Evolutionary conservation across 2,329 filamentous ascomycete genomes (phyloP).

Genomic region (Apiospora arundinis): DNA sequence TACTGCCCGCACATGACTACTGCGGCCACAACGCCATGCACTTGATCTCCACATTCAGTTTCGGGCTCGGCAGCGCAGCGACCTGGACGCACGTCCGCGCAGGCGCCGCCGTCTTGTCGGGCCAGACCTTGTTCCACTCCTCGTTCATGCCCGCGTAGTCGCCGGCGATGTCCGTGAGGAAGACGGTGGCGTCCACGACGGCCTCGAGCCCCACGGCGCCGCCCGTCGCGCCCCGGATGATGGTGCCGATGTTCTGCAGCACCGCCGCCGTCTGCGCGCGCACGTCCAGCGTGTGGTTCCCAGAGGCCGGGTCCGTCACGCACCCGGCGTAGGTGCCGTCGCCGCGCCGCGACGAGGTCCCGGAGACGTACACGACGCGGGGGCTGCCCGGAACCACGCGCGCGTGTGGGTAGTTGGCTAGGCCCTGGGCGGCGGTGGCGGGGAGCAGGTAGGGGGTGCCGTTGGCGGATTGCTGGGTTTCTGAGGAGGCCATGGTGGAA

Average conservation of each 20-base stretch:
- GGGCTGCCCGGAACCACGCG: constrained; percentile 35
- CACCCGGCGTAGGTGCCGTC: constrained; percentile 43
- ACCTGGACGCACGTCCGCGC: constrained; percentile 43
- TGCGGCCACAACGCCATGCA: constrained; percentile 31
- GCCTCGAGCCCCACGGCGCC: constrained; percentile 38
- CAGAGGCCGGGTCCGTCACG: constrained; percentile 31
- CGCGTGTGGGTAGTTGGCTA: constrained; percentile 45
- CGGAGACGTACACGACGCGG: constrained; percentile 40
- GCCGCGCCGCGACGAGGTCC: constrained; percentile 41
- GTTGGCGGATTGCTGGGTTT: constrained; percentile 29
- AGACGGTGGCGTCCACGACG: constrained; percentile 43
- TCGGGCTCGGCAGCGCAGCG: constrained; percentile 40
- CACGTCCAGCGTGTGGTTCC: constrained; percentile 38
- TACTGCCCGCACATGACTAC: background rate
- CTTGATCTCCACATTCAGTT: constrained; percentile 43
- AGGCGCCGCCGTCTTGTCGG: constrained; percentile 39
- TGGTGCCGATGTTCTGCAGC: constrained; percentile 40
- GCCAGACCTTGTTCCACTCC: constrained; percentile 44
- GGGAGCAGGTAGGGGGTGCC: constrained; percentile 40
- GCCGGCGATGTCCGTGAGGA: constrained; percentile 38
- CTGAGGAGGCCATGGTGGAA: constrained; percentile 27
- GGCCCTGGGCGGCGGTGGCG: constrained; percentile 37
- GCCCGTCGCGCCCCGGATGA: constrained; percentile 40
- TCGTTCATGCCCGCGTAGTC: constrained; percentile 44
- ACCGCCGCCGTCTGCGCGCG: constrained; percentile 41